Base-by-base conservation (phyloP, 306 rosid genomes). In the Rosa lucieae region DNA sequence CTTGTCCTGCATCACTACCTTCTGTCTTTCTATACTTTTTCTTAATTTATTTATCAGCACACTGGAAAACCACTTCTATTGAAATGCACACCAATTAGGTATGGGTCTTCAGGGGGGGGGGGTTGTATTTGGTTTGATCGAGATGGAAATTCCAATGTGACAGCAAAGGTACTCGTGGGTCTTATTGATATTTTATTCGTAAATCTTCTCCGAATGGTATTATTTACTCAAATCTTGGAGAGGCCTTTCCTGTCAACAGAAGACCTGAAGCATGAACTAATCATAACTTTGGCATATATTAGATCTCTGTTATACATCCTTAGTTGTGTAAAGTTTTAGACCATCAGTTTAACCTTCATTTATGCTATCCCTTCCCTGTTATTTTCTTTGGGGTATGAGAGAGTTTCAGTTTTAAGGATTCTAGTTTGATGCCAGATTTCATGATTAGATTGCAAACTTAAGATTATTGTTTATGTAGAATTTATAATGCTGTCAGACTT, bases 71-170 rank as follows among this genome's bases (percentile, higher is more conserved):
- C 98, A 21, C 98, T 94, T 78, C 98, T 97, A 58, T 78, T 94
- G 86, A 92, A 91, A 29, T 92, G 98, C 84, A 92, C 98, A 63
- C 98, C 98, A 61, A 92, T 94, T 74, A 90, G 81, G 86, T 94
- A 92, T 85, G 98, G 98, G 72, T 90, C 98, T 78, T 92, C 97
- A 97, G 92, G 90, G 96, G 96, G 97, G 74, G 98, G 98, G 35
- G 35, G 26, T 23, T 32, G 35, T 1, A 2, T 1, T 32, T 32
- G 35, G 35, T 1, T 32, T 78, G 98, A 92, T 79, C 87, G 98
- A 86, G 98, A 94, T 88, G 98, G 98, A 80, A 94, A 94, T 82
- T 97, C 98, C 46, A 92, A 92, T 68, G 98, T 94, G 53, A 94
- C 98, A 20, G 90, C 98, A 26, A 89, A 92, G 94, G 98, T 94